Percentiles rank a stretch among this genome's conserved stretches.
phyloP scores from a whole-genome alignment of 1,284 basidiomycete genomes.

The Leccinum subatratum region DNA sequence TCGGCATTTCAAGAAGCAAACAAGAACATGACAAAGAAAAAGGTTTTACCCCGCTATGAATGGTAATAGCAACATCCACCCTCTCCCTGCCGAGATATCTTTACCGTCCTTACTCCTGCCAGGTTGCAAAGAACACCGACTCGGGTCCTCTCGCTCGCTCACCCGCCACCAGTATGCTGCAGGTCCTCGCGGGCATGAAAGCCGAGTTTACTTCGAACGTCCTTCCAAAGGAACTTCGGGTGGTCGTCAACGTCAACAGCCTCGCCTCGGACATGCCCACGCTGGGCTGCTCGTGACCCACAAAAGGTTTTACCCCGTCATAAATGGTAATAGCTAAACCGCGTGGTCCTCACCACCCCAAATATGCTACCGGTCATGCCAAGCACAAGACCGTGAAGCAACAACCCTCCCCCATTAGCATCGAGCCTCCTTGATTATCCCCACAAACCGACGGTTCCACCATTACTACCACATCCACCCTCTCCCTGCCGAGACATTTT shows the following conservation, averaged over 20 bases:
- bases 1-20: too few species aligned
- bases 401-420: constrained; percentile 10
- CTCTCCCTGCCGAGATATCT: constrained; percentile 26
- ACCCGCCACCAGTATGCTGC: constrained; percentile 29
- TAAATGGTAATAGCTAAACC: too few species aligned
- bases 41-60: too few species aligned
- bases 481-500: constrained; percentile 25
- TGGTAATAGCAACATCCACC: neutral
- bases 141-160: too few species aligned
- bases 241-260: constrained; percentile 28
- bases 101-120: constrained; percentile 18
- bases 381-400: constrained; percentile 19
- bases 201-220: constrained; percentile 22
- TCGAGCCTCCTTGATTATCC: constrained; percentile 13
- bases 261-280: constrained; percentile 43
- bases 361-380: constrained; percentile 26
- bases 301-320: too few species aligned
- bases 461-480: constrained; percentile 8
- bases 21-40: too few species aligned
- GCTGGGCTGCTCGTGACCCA: too few species aligned
- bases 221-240: constrained; percentile 28
- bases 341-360: constrained; percentile 23
- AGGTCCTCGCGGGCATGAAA: constrained; percentile 29
- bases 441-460: constrained; percentile 6
- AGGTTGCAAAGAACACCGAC: constrained; percentile 13